phyloP scores from a whole-genome alignment of 2,329 filamentous ascomycete species.

The Ophiocordyceps australis region DNA sequence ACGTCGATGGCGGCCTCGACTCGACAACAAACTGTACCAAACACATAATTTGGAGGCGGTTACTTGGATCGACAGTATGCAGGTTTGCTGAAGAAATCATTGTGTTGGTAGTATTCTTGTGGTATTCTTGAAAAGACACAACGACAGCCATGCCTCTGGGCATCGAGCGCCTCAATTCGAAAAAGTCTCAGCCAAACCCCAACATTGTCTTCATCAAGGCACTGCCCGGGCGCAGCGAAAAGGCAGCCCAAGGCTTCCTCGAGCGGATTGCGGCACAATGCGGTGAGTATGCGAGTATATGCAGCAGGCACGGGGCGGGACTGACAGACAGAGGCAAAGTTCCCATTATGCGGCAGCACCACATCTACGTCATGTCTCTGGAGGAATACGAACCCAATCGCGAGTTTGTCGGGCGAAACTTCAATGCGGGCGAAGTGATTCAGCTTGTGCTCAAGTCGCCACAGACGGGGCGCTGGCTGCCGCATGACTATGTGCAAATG shows the following conservation, averaged over 20 bases:
- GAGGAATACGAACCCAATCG: conserved; percentile 69
- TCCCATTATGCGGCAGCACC: conserved; percentile 51
- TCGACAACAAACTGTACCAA: background rate
- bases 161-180: conserved; percentile 63
- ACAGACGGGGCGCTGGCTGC: conserved; percentile 50
- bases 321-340: too few species aligned
- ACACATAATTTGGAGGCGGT: too few species aligned
- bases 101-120: too few species aligned
- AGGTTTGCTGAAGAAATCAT: too few species aligned
- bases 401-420: conserved; percentile 78
- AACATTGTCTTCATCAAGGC: conserved; percentile 77
- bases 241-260: conserved; percentile 49
- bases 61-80: too few species aligned
- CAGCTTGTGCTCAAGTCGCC: conserved; percentile 64
- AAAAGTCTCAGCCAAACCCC: conserved; percentile 54
- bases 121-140: too few species aligned
- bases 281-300: conserved; percentile 18
- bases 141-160: conserved; percentile 59
- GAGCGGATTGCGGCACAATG: conserved; percentile 70
- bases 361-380: conserved; percentile 47
- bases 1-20: conserved; percentile 4
- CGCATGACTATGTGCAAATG: conserved; percentile 75
- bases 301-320: background rate
- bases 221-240: conserved; percentile 43
- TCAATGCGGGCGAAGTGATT: conserved; percentile 76